Conservation (phyloP, 345 rosid species). For the Boechera divaricarpa region DNA sequence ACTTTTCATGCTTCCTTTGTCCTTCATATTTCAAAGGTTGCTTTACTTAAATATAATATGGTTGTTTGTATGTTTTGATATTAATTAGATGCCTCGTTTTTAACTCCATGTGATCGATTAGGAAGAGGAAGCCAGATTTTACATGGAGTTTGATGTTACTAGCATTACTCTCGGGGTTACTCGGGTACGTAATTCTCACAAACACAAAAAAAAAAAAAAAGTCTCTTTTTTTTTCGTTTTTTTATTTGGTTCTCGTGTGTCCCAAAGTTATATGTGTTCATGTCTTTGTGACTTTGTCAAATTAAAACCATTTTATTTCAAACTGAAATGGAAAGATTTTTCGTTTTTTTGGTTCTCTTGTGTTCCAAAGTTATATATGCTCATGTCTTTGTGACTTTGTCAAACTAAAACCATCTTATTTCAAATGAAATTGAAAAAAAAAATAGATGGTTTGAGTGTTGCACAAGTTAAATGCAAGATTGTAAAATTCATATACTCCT, state of each 20-base stretch:
- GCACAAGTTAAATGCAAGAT: no score
- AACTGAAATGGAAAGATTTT: neutral
- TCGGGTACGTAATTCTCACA: conserved; percentile 52
- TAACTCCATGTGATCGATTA: conserved; percentile 31
- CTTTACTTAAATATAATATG: neutral
- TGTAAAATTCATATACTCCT: no score
- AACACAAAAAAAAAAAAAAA: neutral
- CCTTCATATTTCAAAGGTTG: conserved; percentile 53
- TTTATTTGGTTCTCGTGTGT: neutral
- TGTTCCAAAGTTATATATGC: neutral
- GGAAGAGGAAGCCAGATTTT: conserved; percentile 57
- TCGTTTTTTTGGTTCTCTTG: no score
- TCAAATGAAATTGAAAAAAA: neutral
- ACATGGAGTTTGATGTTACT: conserved; percentile 52
- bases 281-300: conserved; percentile 1
- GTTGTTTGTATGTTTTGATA: conserved; percentile 2
- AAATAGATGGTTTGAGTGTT: neutral
- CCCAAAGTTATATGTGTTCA: neutral
- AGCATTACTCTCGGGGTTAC: conserved; percentile 54
- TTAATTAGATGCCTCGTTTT: neutral
- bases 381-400: neutral
- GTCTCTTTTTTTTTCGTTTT: neutral
- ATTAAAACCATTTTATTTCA: neutral
- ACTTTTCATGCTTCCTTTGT: conserved; percentile 44
- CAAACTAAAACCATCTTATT: neutral